These are phyloP conservation scores for Fusarium phyllophilum DNA, from an alignment of 2,329 filamentous ascomycete species.

Conservation along the genomic window DNA sequence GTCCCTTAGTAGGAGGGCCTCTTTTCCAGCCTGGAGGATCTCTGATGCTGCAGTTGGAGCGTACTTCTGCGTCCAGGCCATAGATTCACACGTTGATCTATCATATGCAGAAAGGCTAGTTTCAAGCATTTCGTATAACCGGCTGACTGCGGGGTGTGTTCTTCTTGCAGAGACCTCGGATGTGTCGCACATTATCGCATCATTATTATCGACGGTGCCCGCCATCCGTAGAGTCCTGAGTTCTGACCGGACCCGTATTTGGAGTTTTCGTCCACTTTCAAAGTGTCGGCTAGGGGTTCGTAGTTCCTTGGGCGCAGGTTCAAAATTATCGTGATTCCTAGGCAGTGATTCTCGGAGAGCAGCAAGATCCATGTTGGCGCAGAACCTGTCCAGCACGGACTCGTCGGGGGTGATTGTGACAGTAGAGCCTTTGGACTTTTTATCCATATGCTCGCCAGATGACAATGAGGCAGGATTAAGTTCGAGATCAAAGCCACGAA, in stretches of 20 bases:
- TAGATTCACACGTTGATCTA: slow-evolving; percentile 75
- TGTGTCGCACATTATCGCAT: slow-evolving; percentile 52
- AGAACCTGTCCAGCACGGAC: slow-evolving; percentile 52
- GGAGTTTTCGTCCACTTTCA: slow-evolving; percentile 66
- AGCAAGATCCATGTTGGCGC: slow-evolving; percentile 42
- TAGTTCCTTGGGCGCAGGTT: slow-evolving; percentile 59
- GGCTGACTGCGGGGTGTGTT: slow-evolving; percentile 67
- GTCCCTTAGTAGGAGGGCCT: slow-evolving; percentile 76
- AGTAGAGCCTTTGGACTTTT: slow-evolving; percentile 62
- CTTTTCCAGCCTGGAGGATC: slow-evolving; percentile 78
- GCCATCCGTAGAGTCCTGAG: slow-evolving; percentile 49
- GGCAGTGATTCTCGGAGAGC: slow-evolving; percentile 44
- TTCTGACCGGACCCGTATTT: slow-evolving; percentile 58
- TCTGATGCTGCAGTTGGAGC: slow-evolving; percentile 74
- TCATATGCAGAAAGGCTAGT: slow-evolving; percentile 82
- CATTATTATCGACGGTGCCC: slow-evolving; percentile 12
- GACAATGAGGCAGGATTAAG: neutral
- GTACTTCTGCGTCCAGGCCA: slow-evolving; percentile 87
- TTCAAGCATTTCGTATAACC: slow-evolving; percentile 69
- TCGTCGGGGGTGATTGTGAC: slow-evolving; percentile 55
- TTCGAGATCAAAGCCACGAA: slow-evolving; percentile 59
- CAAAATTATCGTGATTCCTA: slow-evolving; percentile 52
- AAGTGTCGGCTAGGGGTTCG: slow-evolving; percentile 66
- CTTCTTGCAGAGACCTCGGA: slow-evolving; percentile 28
- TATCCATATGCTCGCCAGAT: slow-evolving; percentile 36